Base-by-base conservation (phyloP, 306 rosid species). In the Dalbergia cochinchinensis region DNA sequence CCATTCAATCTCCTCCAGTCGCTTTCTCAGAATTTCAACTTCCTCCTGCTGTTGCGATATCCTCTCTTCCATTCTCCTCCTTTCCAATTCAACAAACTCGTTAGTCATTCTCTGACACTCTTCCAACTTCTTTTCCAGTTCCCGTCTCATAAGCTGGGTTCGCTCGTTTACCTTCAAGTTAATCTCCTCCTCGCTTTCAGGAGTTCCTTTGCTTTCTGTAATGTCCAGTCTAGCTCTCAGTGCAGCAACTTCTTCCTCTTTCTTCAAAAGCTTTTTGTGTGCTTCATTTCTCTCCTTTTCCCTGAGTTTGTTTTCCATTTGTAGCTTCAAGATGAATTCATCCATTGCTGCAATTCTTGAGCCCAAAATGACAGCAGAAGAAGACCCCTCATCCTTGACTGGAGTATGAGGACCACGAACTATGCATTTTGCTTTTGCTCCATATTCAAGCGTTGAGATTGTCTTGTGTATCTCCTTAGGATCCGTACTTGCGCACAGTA, bases 401-500 rank as follows among this genome's bases (percentile, higher is more conserved):
- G 98, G 98, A 0, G 97, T 91, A 78, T 85, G 92, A 54, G 92
- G 94, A 26, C 99, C 98, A 37, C 99, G 98, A 67, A 96, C 93
- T 14, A 96, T 96, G 62, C 99, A 93, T 81, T 96, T 96, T 54
- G 99, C 99, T 85, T 96, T 96, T 4, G 99, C 97, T 14, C 99
- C 99, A 74, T 96, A 96, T 81, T 96, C 99, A 55, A 96, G 98
- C 20, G 98, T 96, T 26, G 93, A 88, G 39, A 96, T 96, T 51
- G 99, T 96, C 97, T 91, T 96, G 80, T 96, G 99, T 76, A 91
- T 88, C 84, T 96, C 98, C 83, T 91, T 96, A 15, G 93, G 99
- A 78, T 96, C 98, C 0, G 99, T 98, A 83, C 96, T 91, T 53
- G 99, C 99, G 86, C 99, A 96, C 14, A 96, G 85, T 60, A 96